A percentile compares a stretch with the other conserved stretches of the same genome.
Evolutionary conservation across 2,329 filamentous ascomycete species (phyloP).

Genomic region (Talaromyces albobiverticillius): DNA sequence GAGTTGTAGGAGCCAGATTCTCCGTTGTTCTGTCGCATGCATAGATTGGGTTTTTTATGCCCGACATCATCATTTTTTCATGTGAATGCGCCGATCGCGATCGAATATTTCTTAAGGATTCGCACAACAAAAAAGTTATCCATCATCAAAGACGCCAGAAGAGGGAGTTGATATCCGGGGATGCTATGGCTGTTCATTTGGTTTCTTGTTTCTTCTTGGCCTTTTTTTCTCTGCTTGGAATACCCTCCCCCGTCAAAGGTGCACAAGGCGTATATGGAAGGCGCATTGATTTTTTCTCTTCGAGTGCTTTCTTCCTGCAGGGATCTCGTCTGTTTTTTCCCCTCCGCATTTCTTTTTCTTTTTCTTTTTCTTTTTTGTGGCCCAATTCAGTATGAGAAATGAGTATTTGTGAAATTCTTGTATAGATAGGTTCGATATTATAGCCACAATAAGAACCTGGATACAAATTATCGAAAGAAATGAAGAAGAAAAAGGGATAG

Average conservation of each 20-base stretch:
- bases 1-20: not conserved
- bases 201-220: not conserved
- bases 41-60: no score
- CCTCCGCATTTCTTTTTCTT: not conserved
- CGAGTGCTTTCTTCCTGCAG: not conserved
- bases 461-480: no score
- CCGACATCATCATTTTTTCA: no score
- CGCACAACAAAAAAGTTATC: no score
- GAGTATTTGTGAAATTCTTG: not conserved
- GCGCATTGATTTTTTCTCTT: not conserved
- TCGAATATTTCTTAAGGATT: no score
- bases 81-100: no score
- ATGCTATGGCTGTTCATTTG: no score
- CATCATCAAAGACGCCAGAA: no score
- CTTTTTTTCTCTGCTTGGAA: slow-evolving; percentile 5
- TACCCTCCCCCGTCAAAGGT: slow-evolving; percentile 6
- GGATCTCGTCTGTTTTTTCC: not conserved
- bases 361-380: not conserved
- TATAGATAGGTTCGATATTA: not conserved
- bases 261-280: not conserved
- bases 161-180: no score
- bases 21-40: no score
- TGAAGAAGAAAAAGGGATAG: no score
- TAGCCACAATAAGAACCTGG: no score
- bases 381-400: not conserved